Conservation (phyloP, 2,329 filamentous ascomycete genomes). For the Pleomassaria siparia region DNA sequence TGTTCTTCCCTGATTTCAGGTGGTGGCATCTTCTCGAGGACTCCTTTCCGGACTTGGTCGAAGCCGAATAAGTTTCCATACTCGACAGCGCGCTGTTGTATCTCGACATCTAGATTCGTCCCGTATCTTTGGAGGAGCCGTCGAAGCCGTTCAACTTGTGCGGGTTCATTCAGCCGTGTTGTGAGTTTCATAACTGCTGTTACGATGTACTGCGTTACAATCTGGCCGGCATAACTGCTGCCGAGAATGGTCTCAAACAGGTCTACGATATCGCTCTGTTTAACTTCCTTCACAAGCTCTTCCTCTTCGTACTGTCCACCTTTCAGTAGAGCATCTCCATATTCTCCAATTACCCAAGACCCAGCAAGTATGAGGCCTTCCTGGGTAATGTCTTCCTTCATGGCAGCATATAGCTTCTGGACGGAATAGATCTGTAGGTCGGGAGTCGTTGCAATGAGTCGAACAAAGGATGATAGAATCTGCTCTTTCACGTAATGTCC, state of each 20-base stretch:
- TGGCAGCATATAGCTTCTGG: slow-evolving; percentile 85
- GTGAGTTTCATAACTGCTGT: slow-evolving; percentile 95
- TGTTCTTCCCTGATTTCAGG: slow-evolving; percentile 97
- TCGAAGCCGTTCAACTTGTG: slow-evolving; percentile 85
- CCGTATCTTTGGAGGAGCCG: slow-evolving; percentile 76
- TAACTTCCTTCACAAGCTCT: slow-evolving; percentile 79
- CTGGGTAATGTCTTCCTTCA: slow-evolving; percentile 97
- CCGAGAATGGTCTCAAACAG: slow-evolving; percentile 90
- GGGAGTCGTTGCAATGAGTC: slow-evolving; percentile 89
- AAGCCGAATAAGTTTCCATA: slow-evolving; percentile 93
- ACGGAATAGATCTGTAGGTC: slow-evolving; percentile 96
- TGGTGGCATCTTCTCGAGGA: slow-evolving; percentile 96
- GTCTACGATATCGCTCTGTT: slow-evolving; percentile 87
- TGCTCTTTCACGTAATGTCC: slow-evolving; percentile 98
- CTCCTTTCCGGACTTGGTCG: slow-evolving; percentile 82
- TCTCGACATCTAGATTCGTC: slow-evolving; percentile 88
- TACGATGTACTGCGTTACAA: slow-evolving; percentile 92
- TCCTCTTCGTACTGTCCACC: slow-evolving; percentile 94
- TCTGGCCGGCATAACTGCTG: slow-evolving; percentile 90
- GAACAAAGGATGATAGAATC: slow-evolving; percentile 93
- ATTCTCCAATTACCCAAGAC: slow-evolving; percentile 97
- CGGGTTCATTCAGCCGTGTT: slow-evolving; percentile 76
- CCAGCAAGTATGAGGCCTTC: slow-evolving; percentile 92
- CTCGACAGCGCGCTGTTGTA: slow-evolving; percentile 94
- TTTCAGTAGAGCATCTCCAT: slow-evolving; percentile 83